A percentile compares a stretch with the other conserved stretches of the same genome.
These are phyloP conservation scores for Termitomyces sp. DNA, from an alignment of 768 basidiomycete species.

Conservation along the genomic window DNA sequence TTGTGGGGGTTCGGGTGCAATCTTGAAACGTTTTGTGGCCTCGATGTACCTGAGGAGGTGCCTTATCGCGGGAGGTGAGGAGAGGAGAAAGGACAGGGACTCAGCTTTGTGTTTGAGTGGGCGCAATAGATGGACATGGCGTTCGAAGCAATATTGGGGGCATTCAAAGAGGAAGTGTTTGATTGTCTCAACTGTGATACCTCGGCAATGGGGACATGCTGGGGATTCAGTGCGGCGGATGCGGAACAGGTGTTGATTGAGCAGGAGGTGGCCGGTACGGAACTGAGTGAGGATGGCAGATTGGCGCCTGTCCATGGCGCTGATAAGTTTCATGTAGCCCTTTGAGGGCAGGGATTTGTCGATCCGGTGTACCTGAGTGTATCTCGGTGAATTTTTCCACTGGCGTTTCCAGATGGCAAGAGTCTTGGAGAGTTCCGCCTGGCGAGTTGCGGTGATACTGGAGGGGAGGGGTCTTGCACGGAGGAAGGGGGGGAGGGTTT, in stretches of 20 bases:
- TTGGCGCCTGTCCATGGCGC: neutral
- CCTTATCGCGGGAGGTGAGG: too few species aligned
- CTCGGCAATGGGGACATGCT: too few species aligned
- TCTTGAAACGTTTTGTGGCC: too few species aligned
- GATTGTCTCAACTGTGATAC: too few species aligned
- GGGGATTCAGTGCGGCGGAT: too few species aligned
- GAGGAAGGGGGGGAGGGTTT: neutral
- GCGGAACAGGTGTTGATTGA: neutral
- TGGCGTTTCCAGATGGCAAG: neutral
- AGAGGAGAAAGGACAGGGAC: too few species aligned
- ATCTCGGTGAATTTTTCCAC: neutral
- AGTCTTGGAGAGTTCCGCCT: too few species aligned
- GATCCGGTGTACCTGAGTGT: neutral
- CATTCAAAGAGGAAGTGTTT: too few species aligned
- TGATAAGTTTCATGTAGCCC: neutral
- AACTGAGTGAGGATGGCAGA: neutral
- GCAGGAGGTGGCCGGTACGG: neutral
- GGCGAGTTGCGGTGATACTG: too few species aligned
- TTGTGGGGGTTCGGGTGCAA: too few species aligned
- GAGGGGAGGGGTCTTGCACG: neutral
- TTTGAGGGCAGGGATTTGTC: neutral
- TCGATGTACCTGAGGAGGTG: too few species aligned
- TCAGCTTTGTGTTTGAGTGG: too few species aligned
- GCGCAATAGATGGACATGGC: neutral
- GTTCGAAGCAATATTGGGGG: neutral